Evolutionary conservation across 495 filamentous ascomycete genomes (phyloP).

Genomic region (Aspergillus avenaceus): DNA sequence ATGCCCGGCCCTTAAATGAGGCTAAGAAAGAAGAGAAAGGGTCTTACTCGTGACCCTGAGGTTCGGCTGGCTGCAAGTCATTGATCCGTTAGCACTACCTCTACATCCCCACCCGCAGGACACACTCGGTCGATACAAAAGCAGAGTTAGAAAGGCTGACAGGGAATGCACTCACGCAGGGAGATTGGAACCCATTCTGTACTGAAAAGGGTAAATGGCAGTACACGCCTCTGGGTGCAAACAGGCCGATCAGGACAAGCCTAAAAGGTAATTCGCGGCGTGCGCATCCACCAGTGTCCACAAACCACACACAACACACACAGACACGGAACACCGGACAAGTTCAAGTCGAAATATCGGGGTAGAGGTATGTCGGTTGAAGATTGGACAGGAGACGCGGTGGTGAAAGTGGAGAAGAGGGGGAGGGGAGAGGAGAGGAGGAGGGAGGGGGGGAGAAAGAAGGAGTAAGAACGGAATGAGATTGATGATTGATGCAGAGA

Average conservation of each 20-base stretch:
- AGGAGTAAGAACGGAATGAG: neutral
- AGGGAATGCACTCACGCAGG: conserved; percentile 47
- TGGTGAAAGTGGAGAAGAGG: conserved; percentile 11
- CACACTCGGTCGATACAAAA: neutral
- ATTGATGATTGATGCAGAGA: conserved; percentile 1
- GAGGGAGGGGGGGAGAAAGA: neutral
- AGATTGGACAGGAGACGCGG: conserved; percentile 9
- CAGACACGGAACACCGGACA: conserved; percentile 17
- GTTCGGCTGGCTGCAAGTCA: conserved; percentile 49
- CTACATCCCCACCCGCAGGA: neutral
- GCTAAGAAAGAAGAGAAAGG: conserved; percentile 12
- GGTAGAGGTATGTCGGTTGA: conserved; percentile 10
- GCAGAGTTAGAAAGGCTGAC: conserved; percentile 1
- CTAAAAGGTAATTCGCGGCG: conserved; percentile 29
- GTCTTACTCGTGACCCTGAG: conserved; percentile 61
- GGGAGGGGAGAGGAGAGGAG: conserved; percentile 14
- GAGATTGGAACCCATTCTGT: conserved; percentile 57
- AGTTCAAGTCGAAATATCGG: conserved; percentile 14
- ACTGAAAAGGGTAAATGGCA: conserved; percentile 24
- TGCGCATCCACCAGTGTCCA: conserved; percentile 40
- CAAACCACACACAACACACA: conserved; percentile 11
- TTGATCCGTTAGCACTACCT: conserved; percentile 25
- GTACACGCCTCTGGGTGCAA: conserved; percentile 28
- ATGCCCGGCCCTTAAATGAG: conserved; percentile 6
- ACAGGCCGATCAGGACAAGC: conserved; percentile 42